phyloP scores from a whole-genome alignment of 2,329 filamentous ascomycete species.

The Neopestalotiopsis rosae region DNA sequence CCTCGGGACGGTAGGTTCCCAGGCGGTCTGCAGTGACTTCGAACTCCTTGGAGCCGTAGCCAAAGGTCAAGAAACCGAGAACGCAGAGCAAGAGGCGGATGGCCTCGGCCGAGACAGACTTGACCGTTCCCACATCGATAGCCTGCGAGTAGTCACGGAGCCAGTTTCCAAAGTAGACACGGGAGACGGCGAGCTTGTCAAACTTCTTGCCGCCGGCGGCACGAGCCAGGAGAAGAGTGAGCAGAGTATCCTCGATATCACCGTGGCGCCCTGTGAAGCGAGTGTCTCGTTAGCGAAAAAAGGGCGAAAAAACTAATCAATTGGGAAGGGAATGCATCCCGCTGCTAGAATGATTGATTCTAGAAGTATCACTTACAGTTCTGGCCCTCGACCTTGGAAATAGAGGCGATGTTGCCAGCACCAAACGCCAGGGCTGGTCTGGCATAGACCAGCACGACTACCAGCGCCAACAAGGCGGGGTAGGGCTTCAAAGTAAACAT shows the following conservation, averaged over 20 bases:
- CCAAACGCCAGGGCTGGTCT: constrained; percentile 79
- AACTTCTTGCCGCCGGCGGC: constrained; percentile 75
- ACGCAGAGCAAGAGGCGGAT: constrained; percentile 90
- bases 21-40: constrained; percentile 81
- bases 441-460: constrained; percentile 70
- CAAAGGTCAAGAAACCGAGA: constrained; percentile 87
- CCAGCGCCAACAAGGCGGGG: constrained; percentile 58
- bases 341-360: not conserved
- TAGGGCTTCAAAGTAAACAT: constrained; percentile 57
- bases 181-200: constrained; percentile 83
- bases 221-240: constrained; percentile 67
- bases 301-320: not conserved
- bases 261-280: constrained; percentile 72
- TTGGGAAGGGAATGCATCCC: too few species aligned
- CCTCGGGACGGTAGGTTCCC: constrained; percentile 81
- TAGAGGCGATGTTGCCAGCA: constrained; percentile 84
- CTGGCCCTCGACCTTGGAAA: constrained; percentile 80
- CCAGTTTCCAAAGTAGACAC: constrained; percentile 98
- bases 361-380: constrained; percentile 65
- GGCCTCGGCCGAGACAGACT: constrained; percentile 87
- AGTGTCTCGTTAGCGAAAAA: not conserved
- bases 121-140: constrained; percentile 90
- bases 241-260: constrained; percentile 90
- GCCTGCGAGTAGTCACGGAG: constrained; percentile 92
- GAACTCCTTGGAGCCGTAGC: constrained; percentile 83